Conservation (phyloP, 495 filamentous ascomycete genomes). For the Aspergillus carlsbadensis region DNA sequence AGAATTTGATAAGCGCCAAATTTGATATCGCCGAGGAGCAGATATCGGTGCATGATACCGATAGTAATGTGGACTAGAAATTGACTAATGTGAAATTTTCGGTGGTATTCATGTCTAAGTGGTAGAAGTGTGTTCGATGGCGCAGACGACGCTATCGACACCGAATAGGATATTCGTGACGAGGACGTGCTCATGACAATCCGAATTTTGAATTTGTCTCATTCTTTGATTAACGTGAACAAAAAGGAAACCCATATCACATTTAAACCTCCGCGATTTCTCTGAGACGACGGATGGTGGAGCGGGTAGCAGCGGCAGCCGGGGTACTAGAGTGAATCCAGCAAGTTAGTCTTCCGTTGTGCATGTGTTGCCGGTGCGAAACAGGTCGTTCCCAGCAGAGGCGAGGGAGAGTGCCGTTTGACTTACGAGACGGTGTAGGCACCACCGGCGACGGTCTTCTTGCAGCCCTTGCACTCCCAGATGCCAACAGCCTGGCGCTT, state of each 20-base stretch:
- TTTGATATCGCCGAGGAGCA: too few relatives aligned
- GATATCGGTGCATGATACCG: too few relatives aligned
- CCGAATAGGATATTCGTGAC: conserved; percentile 17
- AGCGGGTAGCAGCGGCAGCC: conserved; percentile 92
- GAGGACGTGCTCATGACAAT: conserved; percentile 24
- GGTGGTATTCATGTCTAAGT: conserved; percentile 25
- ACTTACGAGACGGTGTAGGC: conserved; percentile 97
- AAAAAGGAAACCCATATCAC: conserved; percentile 46
- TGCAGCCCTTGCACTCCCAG: conserved; percentile 92
- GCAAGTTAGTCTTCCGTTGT: conserved; percentile 21
- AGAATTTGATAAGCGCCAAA: too few relatives aligned
- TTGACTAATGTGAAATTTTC: conserved; percentile 18
- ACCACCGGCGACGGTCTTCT: conserved; percentile 93
- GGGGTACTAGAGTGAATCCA: conserved; percentile 66
- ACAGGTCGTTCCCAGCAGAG: not conserved
- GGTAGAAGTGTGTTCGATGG: conserved; percentile 13
- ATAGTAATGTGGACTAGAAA: not conserved
- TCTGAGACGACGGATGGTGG: conserved; percentile 94
- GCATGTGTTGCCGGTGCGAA: not conserved
- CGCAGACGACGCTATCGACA: conserved; percentile 14
- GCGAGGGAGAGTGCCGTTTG: conserved; percentile 1
- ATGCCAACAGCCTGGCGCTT: conserved; percentile 92
- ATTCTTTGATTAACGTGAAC: conserved; percentile 49
- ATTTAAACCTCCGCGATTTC: conserved; percentile 95
- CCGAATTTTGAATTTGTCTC: conserved; percentile 40